These are phyloP conservation scores for Phanerochaete carnosa DNA, from an alignment of 768 basidiomycete genomes.

Conservation along the genomic window DNA sequence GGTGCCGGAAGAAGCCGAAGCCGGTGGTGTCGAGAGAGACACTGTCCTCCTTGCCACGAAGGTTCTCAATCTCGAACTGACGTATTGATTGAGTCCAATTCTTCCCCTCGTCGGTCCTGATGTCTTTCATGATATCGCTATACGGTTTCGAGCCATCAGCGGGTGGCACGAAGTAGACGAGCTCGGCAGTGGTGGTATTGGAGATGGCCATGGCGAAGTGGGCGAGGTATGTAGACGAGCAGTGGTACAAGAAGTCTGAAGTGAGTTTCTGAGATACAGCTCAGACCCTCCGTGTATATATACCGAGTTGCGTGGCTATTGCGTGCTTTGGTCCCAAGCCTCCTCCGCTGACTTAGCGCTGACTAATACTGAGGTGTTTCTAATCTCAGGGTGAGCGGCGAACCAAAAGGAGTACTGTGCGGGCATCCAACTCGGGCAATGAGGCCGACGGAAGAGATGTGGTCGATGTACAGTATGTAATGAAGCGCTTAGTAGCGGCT, in stretches of 20 bases:
- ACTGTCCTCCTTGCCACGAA: constrained; percentile 46
- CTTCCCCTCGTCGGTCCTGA: constrained; percentile 21
- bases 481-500: no score
- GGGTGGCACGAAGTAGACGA: constrained; percentile 33
- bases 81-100: constrained; percentile 35
- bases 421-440: no score
- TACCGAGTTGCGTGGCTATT: background rate
- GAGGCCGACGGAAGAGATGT: no score
- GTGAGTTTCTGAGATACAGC: background rate
- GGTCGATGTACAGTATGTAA: no score
- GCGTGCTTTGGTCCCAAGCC: constrained; percentile 2
- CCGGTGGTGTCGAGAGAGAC: constrained; percentile 47
- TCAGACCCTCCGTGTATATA: background rate
- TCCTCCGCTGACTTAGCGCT: constrained; percentile 2
- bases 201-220: constrained; percentile 10
- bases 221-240: background rate
- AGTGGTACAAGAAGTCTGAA: background rate
- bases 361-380: background rate
- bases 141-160: constrained; percentile 27
- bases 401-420: no score
- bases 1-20: constrained; percentile 40
- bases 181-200: constrained; percentile 22
- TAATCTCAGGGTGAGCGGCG: background rate
- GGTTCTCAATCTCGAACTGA: constrained; percentile 43
- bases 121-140: constrained; percentile 21